A percentile compares a stretch with the other conserved stretches of the same genome.
These are phyloP conservation scores for Cadophora luteo-olivacea DNA, from an alignment of 2,329 filamentous ascomycete genomes.

Conservation along the genomic window DNA sequence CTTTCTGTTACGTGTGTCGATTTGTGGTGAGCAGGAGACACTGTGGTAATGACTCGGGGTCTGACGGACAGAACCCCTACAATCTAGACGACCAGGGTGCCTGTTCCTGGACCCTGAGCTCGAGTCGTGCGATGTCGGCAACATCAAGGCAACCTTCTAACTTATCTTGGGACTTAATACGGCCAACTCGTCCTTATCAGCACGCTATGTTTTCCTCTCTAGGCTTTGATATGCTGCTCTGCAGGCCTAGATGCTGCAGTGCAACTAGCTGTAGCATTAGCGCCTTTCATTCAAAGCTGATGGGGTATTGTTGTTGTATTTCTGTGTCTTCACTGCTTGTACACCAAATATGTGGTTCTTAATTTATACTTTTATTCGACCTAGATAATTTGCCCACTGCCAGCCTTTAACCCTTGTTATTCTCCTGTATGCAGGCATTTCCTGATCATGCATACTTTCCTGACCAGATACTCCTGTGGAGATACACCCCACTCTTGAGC, in stretches of 20 bases:
- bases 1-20: not conserved
- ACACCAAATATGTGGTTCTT: not conserved
- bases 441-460: not conserved
- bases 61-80: slow-evolving; percentile 3
- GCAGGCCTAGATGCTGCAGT: not conserved
- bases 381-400: not conserved
- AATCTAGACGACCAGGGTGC: slow-evolving; percentile 10
- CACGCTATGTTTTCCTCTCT: not conserved
- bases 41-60: not conserved
- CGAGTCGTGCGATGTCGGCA: not conserved
- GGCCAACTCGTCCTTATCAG: not conserved
- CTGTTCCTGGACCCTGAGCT: not conserved
- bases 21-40: not conserved
- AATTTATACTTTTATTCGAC: not conserved
- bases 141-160: not conserved
- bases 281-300: not conserved
- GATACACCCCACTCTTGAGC: not conserved
- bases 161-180: not conserved
- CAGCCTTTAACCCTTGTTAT: not conserved
- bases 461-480: not conserved
- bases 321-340: not conserved
- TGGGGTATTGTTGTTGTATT: not conserved
- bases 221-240: not conserved
- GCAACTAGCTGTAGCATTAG: not conserved
- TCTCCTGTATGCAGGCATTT: not conserved